Conservation (phyloP, 495 filamentous ascomycete genomes). For the Penicillium diatomitis region DNA sequence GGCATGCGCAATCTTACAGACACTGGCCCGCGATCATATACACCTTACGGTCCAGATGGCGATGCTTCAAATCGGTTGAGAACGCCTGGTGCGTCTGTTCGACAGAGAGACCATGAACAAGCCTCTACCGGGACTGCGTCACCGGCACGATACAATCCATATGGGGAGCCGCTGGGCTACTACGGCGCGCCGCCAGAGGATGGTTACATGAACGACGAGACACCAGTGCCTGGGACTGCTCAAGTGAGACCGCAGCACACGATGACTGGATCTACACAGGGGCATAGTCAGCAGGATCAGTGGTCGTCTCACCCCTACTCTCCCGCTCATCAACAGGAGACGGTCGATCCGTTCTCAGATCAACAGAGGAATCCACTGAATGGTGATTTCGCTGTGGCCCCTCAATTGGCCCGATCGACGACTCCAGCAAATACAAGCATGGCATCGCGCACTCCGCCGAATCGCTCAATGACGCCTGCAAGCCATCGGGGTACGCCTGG, state of each 20-base stretch:
- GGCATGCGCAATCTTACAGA: slow-evolving; percentile 13
- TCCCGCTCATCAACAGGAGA: not conserved
- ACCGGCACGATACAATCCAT: not conserved
- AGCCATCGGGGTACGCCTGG: slow-evolving; percentile 13
- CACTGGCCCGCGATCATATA: slow-evolving; percentile 5
- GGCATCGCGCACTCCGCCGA: not conserved
- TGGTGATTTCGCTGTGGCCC: not conserved
- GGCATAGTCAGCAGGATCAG: too few species aligned
- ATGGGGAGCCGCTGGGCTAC: slow-evolving; percentile 1
- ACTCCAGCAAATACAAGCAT: slow-evolving; percentile 8
- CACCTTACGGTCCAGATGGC: slow-evolving; percentile 5
- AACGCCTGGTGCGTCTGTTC: not conserved
- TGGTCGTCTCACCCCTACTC: too few species aligned
- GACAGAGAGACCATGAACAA: slow-evolving; percentile 3
- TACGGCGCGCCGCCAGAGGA: slow-evolving; percentile 1
- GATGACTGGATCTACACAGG: too few species aligned
- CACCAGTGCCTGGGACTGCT: not conserved
- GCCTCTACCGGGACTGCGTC: not conserved
- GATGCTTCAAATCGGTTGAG: slow-evolving; percentile 9
- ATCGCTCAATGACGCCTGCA: slow-evolving; percentile 14
- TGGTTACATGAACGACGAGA: not conserved
- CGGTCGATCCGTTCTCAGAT: not conserved
- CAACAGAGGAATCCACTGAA: not conserved
- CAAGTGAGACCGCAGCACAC: too few species aligned
- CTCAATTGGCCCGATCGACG: slow-evolving; percentile 1